These are phyloP conservation scores for Apiotrichum montevideense DNA, from an alignment of 1,284 basidiomycete species.

Conservation along the genomic window DNA sequence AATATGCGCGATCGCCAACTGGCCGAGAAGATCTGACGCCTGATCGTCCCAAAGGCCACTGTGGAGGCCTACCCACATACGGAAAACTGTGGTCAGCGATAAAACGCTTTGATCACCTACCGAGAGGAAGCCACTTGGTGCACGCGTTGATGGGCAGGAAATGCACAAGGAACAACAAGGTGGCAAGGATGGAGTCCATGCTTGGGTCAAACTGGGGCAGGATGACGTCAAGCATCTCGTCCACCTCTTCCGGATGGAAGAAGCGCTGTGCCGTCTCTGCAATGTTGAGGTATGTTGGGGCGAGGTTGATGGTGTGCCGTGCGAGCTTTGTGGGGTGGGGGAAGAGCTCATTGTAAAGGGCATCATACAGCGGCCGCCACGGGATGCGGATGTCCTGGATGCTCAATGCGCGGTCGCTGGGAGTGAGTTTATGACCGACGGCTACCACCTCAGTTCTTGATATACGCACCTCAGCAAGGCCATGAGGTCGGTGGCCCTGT, in stretches of 20 bases:
- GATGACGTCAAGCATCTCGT: constrained; percentile 73
- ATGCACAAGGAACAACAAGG: constrained; percentile 73
- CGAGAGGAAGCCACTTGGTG: constrained; percentile 70
- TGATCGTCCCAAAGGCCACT: constrained; percentile 77
- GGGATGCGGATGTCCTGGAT: constrained; percentile 79
- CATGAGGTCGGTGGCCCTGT: constrained; percentile 50
- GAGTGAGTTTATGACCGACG: constrained; percentile 32
- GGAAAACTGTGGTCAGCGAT: constrained; percentile 52
- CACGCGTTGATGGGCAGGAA: constrained; percentile 73
- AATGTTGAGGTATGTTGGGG: constrained; percentile 65
- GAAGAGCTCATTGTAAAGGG: constrained; percentile 75
- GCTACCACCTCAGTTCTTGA: no score
- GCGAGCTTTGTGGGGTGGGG: constrained; percentile 74
- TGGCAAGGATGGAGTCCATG: constrained; percentile 68
- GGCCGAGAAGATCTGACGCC: constrained; percentile 62
- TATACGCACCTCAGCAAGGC: constrained; percentile 55
- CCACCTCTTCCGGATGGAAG: constrained; percentile 81
- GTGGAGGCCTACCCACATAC: constrained; percentile 74
- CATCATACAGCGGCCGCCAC: constrained; percentile 78
- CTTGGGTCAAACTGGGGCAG: constrained; percentile 64
- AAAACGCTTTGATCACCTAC: constrained; percentile 21
- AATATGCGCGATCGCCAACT: constrained; percentile 65
- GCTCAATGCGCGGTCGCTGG: constrained; percentile 65
- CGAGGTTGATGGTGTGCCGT: constrained; percentile 57
- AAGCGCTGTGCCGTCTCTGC: constrained; percentile 76